These are phyloP conservation scores for Solanum ossicruentum DNA, from an alignment of 257 asterid species.

Conservation along the genomic window DNA sequence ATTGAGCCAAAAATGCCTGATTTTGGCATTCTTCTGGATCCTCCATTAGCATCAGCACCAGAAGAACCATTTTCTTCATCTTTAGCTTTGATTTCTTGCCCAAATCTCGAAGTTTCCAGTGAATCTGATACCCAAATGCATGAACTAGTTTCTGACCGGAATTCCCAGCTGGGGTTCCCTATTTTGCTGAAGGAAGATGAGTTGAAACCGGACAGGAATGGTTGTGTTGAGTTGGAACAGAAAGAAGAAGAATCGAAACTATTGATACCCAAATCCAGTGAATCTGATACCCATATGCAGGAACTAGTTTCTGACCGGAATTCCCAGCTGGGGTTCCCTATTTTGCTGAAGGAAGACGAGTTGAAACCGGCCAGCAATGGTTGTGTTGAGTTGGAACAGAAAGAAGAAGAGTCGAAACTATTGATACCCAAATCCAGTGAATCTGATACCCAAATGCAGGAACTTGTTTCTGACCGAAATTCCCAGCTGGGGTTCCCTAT, in stretches of 20 bases:
- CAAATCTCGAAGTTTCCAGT: neutral
- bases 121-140: neutral
- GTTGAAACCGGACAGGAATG: neutral
- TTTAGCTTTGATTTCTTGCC: neutral
- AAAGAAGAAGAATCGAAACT: neutral
- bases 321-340: neutral
- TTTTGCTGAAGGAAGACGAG: neutral
- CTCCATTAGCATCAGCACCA: slow-evolving; percentile 3
- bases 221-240: neutral
- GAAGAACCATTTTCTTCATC: neutral
- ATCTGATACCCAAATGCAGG: neutral
- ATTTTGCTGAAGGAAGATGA: neutral
- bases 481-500: neutral
- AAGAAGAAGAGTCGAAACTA: neutral
- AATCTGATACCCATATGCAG: neutral
- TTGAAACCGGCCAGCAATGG: neutral
- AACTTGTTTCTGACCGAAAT: neutral
- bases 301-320: neutral
- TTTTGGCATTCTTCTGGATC: slow-evolving; percentile 17
- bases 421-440: neutral
- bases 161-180: neutral
- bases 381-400: neutral
- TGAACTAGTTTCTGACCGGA: neutral
- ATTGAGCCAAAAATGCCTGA: slow-evolving; percentile 26
- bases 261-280: neutral